Percentiles rank a stretch among this genome's conserved stretches.
These are phyloP conservation scores for Rhodotorula sp. DNA, from an alignment of 1,284 basidiomycete species.

Conservation along the genomic window DNA sequence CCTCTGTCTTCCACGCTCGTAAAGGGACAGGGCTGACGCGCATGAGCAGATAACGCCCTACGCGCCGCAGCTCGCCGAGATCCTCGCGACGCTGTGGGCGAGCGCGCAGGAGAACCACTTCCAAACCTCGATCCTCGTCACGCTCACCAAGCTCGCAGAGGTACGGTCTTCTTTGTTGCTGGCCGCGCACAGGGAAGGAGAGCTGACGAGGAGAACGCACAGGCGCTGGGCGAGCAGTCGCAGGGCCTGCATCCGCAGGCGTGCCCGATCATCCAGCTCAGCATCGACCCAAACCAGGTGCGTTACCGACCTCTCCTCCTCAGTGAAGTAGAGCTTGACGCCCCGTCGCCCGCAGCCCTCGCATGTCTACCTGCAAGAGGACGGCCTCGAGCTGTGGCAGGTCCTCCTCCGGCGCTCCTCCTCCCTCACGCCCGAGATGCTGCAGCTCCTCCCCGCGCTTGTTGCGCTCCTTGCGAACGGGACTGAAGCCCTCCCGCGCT, in stretches of 20 bases:
- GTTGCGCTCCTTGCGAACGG: conserved; percentile 32
- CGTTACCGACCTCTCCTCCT: neutral
- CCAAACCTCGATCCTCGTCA: conserved; percentile 43
- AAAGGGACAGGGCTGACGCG: neutral
- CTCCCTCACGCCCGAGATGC: conserved; percentile 35
- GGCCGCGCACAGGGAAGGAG: neutral
- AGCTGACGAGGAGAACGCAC: neutral
- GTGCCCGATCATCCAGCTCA: conserved; percentile 38
- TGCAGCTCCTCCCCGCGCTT: conserved; percentile 36
- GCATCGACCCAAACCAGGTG: conserved; percentile 39
- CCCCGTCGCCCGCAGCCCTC: conserved; percentile 20
- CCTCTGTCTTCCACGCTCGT: neutral
- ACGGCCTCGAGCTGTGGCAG: conserved; percentile 46
- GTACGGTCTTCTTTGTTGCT: neutral
- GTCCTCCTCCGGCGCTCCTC: conserved; percentile 31
- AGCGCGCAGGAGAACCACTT: conserved; percentile 36
- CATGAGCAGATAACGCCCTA: conserved; percentile 41
- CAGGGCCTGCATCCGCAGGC: conserved; percentile 35
- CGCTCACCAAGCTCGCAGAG: conserved; percentile 43
- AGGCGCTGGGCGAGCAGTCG: conserved; percentile 37
- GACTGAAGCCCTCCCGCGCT: conserved; percentile 41
- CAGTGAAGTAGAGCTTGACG: neutral
- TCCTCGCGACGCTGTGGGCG: conserved; percentile 42
- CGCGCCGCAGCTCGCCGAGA: conserved; percentile 34
- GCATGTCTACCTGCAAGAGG: conserved; percentile 45